Percentiles rank a stretch among this genome's conserved stretches.
Evolutionary conservation across 164 flowering plant species (phyloP).

Genomic region (Piper longum): DNA sequence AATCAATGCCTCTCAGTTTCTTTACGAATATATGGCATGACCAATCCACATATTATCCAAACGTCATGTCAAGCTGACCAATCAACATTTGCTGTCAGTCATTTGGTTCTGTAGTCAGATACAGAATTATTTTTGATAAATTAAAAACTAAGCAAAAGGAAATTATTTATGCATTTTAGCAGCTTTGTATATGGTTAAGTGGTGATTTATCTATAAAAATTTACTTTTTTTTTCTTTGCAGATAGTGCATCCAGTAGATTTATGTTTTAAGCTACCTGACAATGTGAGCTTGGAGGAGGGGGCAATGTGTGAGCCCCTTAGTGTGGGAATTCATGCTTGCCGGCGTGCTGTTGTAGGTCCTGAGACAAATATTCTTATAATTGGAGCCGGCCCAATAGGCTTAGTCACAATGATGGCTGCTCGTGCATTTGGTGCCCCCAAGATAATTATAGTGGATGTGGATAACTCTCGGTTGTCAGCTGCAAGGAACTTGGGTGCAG

Average conservation of each 20-base stretch:
- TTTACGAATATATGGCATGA: not conserved
- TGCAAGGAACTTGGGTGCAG: constrained; percentile 77
- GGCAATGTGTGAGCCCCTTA: constrained; percentile 97
- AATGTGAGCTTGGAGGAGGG: constrained; percentile 97
- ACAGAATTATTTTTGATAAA: not conserved
- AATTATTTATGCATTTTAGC: not conserved
- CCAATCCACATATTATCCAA: too few relatives aligned
- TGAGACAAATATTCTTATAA: constrained; percentile 61
- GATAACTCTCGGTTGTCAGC: constrained; percentile 69
- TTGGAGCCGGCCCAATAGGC: constrained; percentile 98
- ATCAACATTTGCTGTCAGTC: not conserved
- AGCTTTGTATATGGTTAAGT: not conserved
- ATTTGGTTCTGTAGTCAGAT: not conserved
- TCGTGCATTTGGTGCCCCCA: constrained; percentile 82
- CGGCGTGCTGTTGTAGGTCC: constrained; percentile 75
- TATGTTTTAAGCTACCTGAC: constrained; percentile 85
- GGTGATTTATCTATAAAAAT: not conserved
- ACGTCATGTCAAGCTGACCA: not conserved
- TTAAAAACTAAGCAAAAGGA: too few relatives aligned
- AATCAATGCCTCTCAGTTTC: not conserved
- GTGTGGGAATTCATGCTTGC: constrained; percentile 95
- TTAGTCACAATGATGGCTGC: constrained; percentile 81
- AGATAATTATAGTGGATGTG: constrained; percentile 69
- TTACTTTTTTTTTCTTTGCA: constrained; percentile 6
- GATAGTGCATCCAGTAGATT: constrained; percentile 86